Evolutionary conservation across 225 moss, liverwort and hornwort species (phyloP).

Genomic region (Lunularia cruciata): DNA sequence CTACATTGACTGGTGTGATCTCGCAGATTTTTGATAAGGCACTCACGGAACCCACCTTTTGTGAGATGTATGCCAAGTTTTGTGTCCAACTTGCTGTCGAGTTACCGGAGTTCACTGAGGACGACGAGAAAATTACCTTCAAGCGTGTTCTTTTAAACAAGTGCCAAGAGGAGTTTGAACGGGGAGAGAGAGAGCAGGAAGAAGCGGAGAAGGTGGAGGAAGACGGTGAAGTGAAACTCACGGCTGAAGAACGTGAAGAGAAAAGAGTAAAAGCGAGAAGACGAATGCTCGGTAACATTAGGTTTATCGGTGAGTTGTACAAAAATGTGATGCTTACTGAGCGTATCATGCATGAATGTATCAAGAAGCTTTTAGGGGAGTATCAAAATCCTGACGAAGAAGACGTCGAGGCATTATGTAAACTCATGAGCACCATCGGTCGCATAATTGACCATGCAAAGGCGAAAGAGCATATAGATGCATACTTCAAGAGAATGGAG

Average conservation of each 20-base stretch:
- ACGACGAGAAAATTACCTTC: conserved; percentile 84
- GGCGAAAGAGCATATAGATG: conserved; percentile 91
- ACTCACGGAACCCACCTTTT: conserved; percentile 94
- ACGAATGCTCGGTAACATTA: conserved; percentile 93
- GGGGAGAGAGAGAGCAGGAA: conserved; percentile 83
- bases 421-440: conserved; percentile 97
- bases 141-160: conserved; percentile 93
- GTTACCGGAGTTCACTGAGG: conserved; percentile 84
- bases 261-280: conserved; percentile 76
- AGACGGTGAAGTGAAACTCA: conserved; percentile 86
- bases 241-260: conserved; percentile 73
- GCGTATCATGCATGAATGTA: conserved; percentile 98
- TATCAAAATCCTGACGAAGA: conserved; percentile 93
- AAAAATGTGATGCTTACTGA: conserved; percentile 97
- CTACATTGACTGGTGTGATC: conserved; percentile 88
- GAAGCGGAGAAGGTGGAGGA: conserved; percentile 91
- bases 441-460: conserved; percentile 82
- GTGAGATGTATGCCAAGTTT: conserved; percentile 96
- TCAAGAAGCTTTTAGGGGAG: conserved; percentile 87
- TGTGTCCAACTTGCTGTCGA: conserved; percentile 86
- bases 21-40: conserved; percentile 98
- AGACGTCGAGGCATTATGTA: conserved; percentile 97
- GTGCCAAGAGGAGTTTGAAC: conserved; percentile 96
- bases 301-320: conserved; percentile 96
- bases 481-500: conserved; percentile 87